Evolutionary conservation across 192 early-diverging fungal genomes (phyloP), one percentile per base, ranked within the genome.

Genomic region (Entophlyctis luteolus): DNA sequence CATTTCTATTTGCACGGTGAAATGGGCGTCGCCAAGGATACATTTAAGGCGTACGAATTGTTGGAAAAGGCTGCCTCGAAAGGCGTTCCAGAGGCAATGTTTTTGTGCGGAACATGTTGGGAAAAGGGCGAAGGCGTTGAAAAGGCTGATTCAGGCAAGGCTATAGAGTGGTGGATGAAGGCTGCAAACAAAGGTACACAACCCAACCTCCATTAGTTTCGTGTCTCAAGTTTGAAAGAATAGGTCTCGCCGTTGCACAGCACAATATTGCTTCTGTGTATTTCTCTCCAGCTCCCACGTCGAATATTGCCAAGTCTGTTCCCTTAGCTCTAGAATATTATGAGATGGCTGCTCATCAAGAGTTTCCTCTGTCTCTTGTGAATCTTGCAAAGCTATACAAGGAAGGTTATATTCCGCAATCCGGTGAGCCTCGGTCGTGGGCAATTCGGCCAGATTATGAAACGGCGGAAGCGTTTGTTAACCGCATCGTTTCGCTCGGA

Each of bases 341-440:
- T 66, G 67, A 71, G 32, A 79, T 79, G 78, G 74, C 78, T 3
- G 78, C 78, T 2, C 46, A 12, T 16, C 71, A 76, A 37, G 54
- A 60, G 2, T 47, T 74, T 18, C 68, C 65, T 16, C 71, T 74
- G 12, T 71, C 72, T 2, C 67, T 71, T 23, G 35, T 76, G 42
- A 79, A 79, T 62, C 37, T 79, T 29, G 78, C 46, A 2, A 65
- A 70, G 35, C 50, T 79, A n/a, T 75, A 79, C 45, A 18, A 36
- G 31, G 71, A 73, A 20, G 75, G 75, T 10, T 45, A 58, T 20
- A n/a, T 12, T 12, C 32, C 46, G 16, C 14, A n/a, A 36, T 14
- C 22, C 29, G 63, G 63, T 3, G 60, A 71, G 31, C 62, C 63
- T 3, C 16, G 23, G 8, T 48, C 29, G 18, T 55, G 55, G 50